These are phyloP conservation scores for Nigrospora osmanthi DNA, from an alignment of 2,329 filamentous ascomycete species.

Conservation along the genomic window DNA sequence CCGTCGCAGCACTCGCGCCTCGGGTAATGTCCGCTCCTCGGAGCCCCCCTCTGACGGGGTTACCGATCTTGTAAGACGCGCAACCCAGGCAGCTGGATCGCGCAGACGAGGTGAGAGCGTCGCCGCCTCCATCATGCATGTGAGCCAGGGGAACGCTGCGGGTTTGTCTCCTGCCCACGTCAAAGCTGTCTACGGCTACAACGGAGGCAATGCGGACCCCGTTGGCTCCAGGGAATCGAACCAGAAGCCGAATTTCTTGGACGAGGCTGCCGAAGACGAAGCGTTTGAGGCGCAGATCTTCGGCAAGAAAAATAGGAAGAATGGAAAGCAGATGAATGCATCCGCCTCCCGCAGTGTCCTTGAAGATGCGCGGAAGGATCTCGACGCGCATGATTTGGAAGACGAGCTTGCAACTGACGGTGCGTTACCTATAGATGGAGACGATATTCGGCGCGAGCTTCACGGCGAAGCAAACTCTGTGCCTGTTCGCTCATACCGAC, in stretches of 20 bases:
- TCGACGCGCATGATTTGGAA: not conserved
- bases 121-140: not conserved
- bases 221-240: not conserved
- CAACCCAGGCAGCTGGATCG: not conserved
- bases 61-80: not conserved
- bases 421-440: no score
- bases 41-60: not conserved
- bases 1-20: no score
- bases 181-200: not conserved
- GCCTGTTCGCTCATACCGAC: no score
- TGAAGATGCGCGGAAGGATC: not conserved
- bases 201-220: not conserved
- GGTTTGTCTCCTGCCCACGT: not conserved
- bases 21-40: no score
- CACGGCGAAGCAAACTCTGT: no score
- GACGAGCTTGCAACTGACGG: not conserved
- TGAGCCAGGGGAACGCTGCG: not conserved
- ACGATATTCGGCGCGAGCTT: no score
- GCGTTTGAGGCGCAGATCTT: not conserved
- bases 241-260: not conserved
- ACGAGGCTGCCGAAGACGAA: not conserved
- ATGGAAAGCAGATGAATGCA: not conserved
- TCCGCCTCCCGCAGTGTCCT: not conserved
- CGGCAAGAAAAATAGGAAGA: not conserved
- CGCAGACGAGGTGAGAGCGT: constrained; percentile 1